Evolutionary conservation across 306 rosid species (phyloP).

Genomic region (Albizia julibrissin): DNA sequence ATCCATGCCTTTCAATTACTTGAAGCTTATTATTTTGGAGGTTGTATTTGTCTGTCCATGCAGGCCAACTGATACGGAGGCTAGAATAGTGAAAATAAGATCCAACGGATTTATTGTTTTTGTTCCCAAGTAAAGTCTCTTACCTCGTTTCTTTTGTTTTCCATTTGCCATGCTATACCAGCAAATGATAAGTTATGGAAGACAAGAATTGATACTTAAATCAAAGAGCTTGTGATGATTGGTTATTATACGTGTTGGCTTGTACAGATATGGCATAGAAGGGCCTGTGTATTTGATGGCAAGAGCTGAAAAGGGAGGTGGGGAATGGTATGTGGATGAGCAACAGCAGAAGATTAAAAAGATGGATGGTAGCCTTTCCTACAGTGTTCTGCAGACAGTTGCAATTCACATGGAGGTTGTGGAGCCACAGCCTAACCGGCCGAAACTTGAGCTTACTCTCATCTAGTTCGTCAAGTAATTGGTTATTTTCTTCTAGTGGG

Average conservation of each 20-base stretch:
- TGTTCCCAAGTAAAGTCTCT: constrained; percentile 83
- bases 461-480: constrained; percentile 32
- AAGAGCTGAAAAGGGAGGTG: constrained; percentile 72
- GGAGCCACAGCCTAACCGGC: constrained; percentile 91
- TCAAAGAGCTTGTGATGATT: constrained; percentile 22
- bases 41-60: constrained; percentile 35
- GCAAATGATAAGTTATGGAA: background rate
- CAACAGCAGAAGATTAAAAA: constrained; percentile 81
- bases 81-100: constrained; percentile 92
- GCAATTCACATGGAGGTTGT: constrained; percentile 89
- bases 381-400: constrained; percentile 66
- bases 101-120: constrained; percentile 94
- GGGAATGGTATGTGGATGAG: constrained; percentile 91
- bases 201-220: background rate
- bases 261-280: constrained; percentile 80
- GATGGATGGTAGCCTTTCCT: constrained; percentile 83
- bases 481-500: background rate
- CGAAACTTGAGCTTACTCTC: constrained; percentile 85
- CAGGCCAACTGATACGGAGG: constrained; percentile 93
- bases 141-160: background rate
- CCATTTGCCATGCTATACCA: background rate
- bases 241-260: background rate
- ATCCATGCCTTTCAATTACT: background rate
- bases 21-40: constrained; percentile 31
- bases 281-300: constrained; percentile 82